Evolutionary conservation across 2,329 filamentous ascomycete species (phyloP), one percentile per base, ranked within the genome.

Genomic region (Fusarium tjaetaba): DNA sequence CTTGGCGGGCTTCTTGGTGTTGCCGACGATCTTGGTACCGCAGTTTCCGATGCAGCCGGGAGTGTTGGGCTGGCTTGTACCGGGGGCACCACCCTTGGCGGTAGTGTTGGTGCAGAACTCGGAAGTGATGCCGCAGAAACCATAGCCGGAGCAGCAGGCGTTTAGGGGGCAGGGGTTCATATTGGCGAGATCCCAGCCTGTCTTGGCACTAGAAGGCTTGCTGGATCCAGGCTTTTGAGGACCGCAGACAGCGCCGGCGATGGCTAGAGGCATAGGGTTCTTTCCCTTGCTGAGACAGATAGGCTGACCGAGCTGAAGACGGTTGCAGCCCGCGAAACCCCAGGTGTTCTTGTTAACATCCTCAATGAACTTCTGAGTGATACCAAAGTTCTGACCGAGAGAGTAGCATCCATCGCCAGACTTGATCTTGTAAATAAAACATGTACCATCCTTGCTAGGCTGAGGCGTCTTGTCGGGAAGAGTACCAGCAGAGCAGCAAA

Each of bases 101-200:
- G 74, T 75, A 0, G 78, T 75, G 64, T 77, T 70, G 7, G 77
- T 79, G 32, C 86, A 88, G 71, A 86, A 87, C 20, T 85, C 85
- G 2, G 72, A 70, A 0, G 83, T 85, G 3, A 80, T 80, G 10
- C 86, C 86, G 30, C 86, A 88, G 53, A 84, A 80, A 1, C 86
- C 86, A 79, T 83, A 84, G 24, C 79, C 76, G 18, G 82, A 80
- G 71, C 84, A 85, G 72, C 83, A 85, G 2, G 79, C 81, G 32
- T 84, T 84, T 1, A 86, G 77, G 0, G 84, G 84, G 66, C 87
- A 88, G 0, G 81, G 84, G 67, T 88, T 88, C 11, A 88, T 75
- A 14, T 77, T 72, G 1, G 79, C 70, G 7, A 86, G 75, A 56
- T 77, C 78, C 77, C 48, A 67, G 1, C 63, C 41, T 20, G 74